These are phyloP conservation scores for Tripterygium wilfordii DNA, from an alignment of 177 flowering plant species.

Conservation along the genomic window DNA sequence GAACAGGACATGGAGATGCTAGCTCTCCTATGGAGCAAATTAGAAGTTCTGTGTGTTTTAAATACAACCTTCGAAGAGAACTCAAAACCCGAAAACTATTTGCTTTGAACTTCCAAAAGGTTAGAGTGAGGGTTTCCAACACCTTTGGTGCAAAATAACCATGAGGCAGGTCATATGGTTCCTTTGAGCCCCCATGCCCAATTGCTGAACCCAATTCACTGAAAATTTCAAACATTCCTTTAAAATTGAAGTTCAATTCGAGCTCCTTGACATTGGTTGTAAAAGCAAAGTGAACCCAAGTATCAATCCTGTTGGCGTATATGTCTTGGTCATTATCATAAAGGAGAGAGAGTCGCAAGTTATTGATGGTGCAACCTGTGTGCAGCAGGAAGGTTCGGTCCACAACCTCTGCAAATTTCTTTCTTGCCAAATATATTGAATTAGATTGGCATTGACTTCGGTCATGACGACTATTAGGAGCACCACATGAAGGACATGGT, in stretches of 20 bases:
- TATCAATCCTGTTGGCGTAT: constrained; percentile 1
- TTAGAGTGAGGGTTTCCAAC: background rate
- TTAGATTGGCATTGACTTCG: background rate
- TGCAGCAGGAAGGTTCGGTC: constrained; percentile 4
- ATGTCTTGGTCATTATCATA: background rate
- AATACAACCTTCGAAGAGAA: background rate
- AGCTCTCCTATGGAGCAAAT: constrained; percentile 4
- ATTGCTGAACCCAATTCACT: background rate
- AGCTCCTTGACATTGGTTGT: constrained; percentile 7
- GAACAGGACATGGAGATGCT: constrained; percentile 6
- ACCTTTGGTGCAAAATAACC: background rate
- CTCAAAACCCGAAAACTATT: constrained; percentile 1
- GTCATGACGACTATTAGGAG: background rate
- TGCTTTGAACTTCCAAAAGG: constrained; percentile 4
- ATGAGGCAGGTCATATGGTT: constrained; percentile 3
- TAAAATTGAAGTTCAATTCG: constrained; percentile 4
- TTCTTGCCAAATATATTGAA: background rate
- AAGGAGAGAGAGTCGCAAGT: background rate
- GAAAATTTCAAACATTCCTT: background rate
- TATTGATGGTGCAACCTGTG: constrained; percentile 8
- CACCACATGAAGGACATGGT: background rate
- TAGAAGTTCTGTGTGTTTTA: background rate
- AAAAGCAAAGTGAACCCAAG: constrained; percentile 6
- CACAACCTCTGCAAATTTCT: constrained; percentile 2
- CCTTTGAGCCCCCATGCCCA: background rate